phyloP scores from a whole-genome alignment of 2,329 filamentous ascomycete genomes.

The Pyrenophora tritici-repentis region DNA sequence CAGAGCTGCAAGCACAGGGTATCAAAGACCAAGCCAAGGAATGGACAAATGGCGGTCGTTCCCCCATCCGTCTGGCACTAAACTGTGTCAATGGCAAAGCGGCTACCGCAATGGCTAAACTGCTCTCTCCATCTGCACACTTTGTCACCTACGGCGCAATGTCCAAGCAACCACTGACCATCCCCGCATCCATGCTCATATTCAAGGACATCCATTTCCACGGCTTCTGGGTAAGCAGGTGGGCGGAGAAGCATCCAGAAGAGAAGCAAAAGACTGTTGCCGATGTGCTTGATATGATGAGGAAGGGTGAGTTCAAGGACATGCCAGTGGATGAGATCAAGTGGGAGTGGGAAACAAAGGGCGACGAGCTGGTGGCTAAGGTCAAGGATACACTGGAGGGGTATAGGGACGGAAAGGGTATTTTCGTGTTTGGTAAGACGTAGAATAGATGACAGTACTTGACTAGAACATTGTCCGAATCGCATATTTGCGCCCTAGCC shows the following conservation, averaged over 20 bases:
- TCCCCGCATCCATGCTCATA: constrained; percentile 85
- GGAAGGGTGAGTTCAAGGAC: constrained; percentile 78
- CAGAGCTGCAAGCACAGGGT: constrained; percentile 63
- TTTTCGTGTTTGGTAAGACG: constrained; percentile 75
- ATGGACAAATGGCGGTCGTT: constrained; percentile 72
- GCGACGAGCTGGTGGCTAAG: constrained; percentile 69
- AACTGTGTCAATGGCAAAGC: constrained; percentile 95
- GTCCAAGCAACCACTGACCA: constrained; percentile 80
- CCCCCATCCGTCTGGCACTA: constrained; percentile 75
- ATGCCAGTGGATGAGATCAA: constrained; percentile 79
- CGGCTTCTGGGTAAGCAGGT: constrained; percentile 93
- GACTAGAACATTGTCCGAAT: neutral
- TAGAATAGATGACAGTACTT: constrained; percentile 13
- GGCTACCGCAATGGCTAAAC: constrained; percentile 77
- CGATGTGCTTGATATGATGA: constrained; percentile 77
- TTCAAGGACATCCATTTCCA: constrained; percentile 90
- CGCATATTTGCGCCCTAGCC: too few species aligned
- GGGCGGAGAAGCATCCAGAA: constrained; percentile 75
- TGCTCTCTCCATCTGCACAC: constrained; percentile 67
- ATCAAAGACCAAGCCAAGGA: constrained; percentile 67
- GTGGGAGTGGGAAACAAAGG: constrained; percentile 83
- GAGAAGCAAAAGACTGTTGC: constrained; percentile 81
- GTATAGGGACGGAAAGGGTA: constrained; percentile 84
- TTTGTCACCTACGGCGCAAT: constrained; percentile 96
- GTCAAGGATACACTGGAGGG: constrained; percentile 84